Evolutionary conservation across 495 filamentous ascomycete species (phyloP).

Genomic region (Aspergillus nanangensis): DNA sequence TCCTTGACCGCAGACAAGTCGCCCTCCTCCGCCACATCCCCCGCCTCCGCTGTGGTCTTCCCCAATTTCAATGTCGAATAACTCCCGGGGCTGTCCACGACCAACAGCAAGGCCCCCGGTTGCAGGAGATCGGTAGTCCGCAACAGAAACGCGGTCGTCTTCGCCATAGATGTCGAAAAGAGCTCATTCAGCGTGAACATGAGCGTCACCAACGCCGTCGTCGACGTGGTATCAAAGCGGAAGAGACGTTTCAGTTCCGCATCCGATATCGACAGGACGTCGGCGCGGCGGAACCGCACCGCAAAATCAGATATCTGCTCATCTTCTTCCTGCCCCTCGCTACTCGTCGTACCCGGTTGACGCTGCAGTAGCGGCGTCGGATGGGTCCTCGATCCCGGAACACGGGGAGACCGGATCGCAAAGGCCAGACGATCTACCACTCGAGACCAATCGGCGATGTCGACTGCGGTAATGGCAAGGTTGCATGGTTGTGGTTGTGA

Average conservation of each 20-base stretch:
- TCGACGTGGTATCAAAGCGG: not conserved
- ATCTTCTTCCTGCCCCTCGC: slow-evolving; percentile 30
- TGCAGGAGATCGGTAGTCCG: slow-evolving; percentile 52
- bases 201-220: slow-evolving; percentile 56
- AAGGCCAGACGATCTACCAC: slow-evolving; percentile 53
- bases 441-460: slow-evolving; percentile 71
- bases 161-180: slow-evolving; percentile 67
- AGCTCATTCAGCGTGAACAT: slow-evolving; percentile 98
- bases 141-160: slow-evolving; percentile 71
- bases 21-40: slow-evolving; percentile 16
- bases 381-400: slow-evolving; percentile 31
- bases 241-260: slow-evolving; percentile 37
- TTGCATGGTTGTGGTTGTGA: slow-evolving; percentile 3
- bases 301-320: slow-evolving; percentile 23
- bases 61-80: slow-evolving; percentile 77
- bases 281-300: slow-evolving; percentile 52
- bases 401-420: slow-evolving; percentile 28
- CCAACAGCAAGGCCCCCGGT: slow-evolving; percentile 64
- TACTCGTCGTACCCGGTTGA: slow-evolving; percentile 30
- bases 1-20: too few relatives aligned
- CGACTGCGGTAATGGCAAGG: slow-evolving; percentile 62
- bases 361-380: slow-evolving; percentile 52
- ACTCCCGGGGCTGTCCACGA: slow-evolving; percentile 88
- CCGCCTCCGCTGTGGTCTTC: slow-evolving; percentile 22
- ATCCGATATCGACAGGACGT: slow-evolving; percentile 54